Evolutionary conservation across 257 asterid genomes (phyloP).

Genomic region (Gynochthodes officinalis): DNA sequence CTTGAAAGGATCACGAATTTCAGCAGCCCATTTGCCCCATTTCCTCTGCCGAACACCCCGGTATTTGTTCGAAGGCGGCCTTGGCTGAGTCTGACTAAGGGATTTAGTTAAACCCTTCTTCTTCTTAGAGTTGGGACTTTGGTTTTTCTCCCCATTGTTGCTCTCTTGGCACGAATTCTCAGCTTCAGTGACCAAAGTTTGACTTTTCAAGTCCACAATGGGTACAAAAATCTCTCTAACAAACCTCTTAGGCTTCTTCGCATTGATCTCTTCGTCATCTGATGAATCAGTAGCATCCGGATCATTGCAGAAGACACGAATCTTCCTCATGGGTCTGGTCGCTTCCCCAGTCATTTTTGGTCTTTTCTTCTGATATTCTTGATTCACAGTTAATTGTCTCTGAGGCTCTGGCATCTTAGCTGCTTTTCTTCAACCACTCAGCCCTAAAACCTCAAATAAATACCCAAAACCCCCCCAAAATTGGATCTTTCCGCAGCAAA

Average conservation of each 20-base stretch:
- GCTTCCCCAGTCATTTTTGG: constrained; percentile 21
- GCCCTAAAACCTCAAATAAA: constrained; percentile 37
- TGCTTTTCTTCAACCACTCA: constrained; percentile 10
- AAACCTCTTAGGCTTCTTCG: constrained; percentile 41
- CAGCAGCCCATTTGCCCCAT: constrained; percentile 99
- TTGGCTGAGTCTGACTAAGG: constrained; percentile 18
- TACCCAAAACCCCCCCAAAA: constrained; percentile 28
- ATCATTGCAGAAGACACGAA: constrained; percentile 59
- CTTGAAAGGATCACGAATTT: constrained; percentile 72
- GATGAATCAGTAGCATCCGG: constrained; percentile 95
- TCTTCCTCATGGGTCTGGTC: constrained; percentile 34
- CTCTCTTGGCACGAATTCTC: constrained; percentile 48
- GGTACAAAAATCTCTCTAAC: constrained; percentile 54
- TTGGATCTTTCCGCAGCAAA: constrained; percentile 20
- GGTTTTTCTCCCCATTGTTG: constrained; percentile 29
- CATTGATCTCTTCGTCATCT: constrained; percentile 48
- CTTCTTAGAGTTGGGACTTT: constrained; percentile 18
- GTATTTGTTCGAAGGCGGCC: constrained; percentile 29
- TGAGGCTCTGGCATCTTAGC: constrained; percentile 38
- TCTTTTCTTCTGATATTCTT: constrained; percentile 24
- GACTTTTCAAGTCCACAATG: neutral
- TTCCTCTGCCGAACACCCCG: constrained; percentile 79
- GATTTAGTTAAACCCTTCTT: constrained; percentile 17
- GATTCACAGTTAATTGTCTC: constrained; percentile 29
- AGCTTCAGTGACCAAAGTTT: constrained; percentile 17